Percentiles rank a stretch among this genome's conserved stretches.
Evolutionary conservation across 2,329 filamentous ascomycete genomes (phyloP).

Genomic region (Anthostomella pinea): DNA sequence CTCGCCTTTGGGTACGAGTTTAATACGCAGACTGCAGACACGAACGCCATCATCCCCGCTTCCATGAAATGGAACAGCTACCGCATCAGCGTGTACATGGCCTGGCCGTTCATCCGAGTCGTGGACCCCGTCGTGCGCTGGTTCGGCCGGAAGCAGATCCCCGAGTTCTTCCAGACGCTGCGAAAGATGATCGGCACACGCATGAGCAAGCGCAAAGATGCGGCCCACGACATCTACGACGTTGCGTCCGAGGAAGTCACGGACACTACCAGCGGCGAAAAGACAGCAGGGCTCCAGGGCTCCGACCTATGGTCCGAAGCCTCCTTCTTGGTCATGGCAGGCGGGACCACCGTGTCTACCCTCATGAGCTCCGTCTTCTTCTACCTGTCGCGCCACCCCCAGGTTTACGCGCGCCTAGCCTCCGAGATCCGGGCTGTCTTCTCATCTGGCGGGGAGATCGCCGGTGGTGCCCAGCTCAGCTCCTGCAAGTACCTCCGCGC

Average conservation of each 20-base stretch:
- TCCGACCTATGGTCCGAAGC: conserved; percentile 14
- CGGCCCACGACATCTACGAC: conserved; percentile 10
- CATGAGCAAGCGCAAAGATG: conserved; percentile 8
- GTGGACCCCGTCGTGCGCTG: conserved; percentile 9
- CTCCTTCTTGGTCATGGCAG: conserved; percentile 12
- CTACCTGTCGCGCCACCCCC: conserved; percentile 4
- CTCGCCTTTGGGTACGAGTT: conserved; percentile 15
- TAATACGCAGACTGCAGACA: conserved; percentile 10
- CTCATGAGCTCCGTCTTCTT: conserved; percentile 14
- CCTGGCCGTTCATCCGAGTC: conserved; percentile 6
- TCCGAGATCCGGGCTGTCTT: conserved; percentile 9
- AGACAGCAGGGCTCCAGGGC: conserved; percentile 3
- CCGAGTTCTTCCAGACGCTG: conserved; percentile 8
- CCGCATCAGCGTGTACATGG: conserved; percentile 9
- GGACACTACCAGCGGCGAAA: conserved; percentile 2
- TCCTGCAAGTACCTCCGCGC: conserved; percentile 9
- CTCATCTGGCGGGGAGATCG: conserved; percentile 5
- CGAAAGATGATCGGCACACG: conserved; percentile 12
- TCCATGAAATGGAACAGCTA: conserved; percentile 6
- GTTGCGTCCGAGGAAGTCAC: conserved; percentile 12
- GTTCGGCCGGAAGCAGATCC: conserved; percentile 7
- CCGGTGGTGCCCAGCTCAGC: conserved; percentile 4
- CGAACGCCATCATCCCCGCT: conserved; percentile 10
- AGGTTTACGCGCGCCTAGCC: conserved; percentile 8
- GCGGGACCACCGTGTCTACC: conserved; percentile 8